Evolutionary conservation across 1,139 yeast species (phyloP), one percentile per base, ranked within the genome.

Genomic region (Sugiyamaella castrensis): DNA sequence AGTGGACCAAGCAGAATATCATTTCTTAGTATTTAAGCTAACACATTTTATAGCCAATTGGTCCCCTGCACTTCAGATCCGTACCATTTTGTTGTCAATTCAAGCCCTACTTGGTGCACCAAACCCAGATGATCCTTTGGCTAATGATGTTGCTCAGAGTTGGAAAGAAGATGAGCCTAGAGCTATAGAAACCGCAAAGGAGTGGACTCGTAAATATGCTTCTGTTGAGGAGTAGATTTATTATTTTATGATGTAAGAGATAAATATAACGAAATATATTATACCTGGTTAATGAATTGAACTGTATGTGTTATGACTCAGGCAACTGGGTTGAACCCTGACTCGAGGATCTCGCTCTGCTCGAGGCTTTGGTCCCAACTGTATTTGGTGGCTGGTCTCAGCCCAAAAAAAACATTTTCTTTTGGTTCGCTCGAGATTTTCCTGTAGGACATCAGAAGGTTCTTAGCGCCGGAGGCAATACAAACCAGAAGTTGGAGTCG

Each of bases 61-160:
- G 98, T 86, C 96, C n/a, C 98, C 98, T 8, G 98, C 98, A 0
- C 75, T 91, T 54, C 98, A 92, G 67, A 92, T 92, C 57, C 78
- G 98, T 66, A 94, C 98, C n/a, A 86, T 92, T 36, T 73, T 92
- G 57, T 74, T 94, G 52, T 87, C 96, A 13, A 86, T 92, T 54
- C 98, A 94, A 69, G 98, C 98, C 0, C 73, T 92, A 51, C 73
- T 92, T 48, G 96, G 96, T 1, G 91, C 96, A 3, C 98, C 99
- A 8, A 94, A 92, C 62, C 98, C 99, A 2, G 96, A 92, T 66
- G 99, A 92, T 69, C 99, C 98, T 1, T 76, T 94, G 56, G 98
- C 98, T 30, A 92, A 92, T 63, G 98, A 92, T 60, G 98, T 92
- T 37, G 98, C 98, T 2, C 91, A 88, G 59, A 92, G 85, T 59